Evolutionary conservation across 2,329 filamentous ascomycete genomes (phyloP), one percentile per base, ranked within the genome.

Genomic region (Apiospora aurea): DNA sequence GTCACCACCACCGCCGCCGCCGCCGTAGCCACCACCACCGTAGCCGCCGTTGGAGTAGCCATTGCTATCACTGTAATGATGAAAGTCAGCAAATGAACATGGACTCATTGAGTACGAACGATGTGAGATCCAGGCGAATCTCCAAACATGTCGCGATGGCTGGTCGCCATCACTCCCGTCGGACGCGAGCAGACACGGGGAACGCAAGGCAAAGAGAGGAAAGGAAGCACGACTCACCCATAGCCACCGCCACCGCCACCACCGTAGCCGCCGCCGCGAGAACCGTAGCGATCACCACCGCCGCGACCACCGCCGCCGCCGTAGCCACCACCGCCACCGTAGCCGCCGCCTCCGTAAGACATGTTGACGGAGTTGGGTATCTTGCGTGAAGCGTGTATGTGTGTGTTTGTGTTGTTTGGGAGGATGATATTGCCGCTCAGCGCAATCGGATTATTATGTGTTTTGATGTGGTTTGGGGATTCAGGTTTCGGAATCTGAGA

Each of bases 1-100:
- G 85, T 99, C 96, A 83, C 96, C 95, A 76, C 94, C 94, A 76
- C 89, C 92, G 75, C 89, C 91, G 71, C 88, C 84, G 75, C 78
- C 79, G 57, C 79, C 80, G 61, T 79, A 79, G 57, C 83, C 81
- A 29, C 81, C 80, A 69, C 79, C 80, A 71, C 81, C 81, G 72
- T 81, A 83, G 53, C 84, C 83, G 77, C 86, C 87, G 74, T 85
- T 84, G 72, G 87, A 87, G 78, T 87, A 84, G 74, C 86, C 85
- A 78, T 85, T 86, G 79, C 85, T 84, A 14, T 41, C 68, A 41
- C 68, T 46, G 29, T 38, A 66, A 18, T 26, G 18, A 44, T 44
- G 26, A 44, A 18, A 46, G 66, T 47, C 14, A 68, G 66, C 44
- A n/a, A 47, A 47, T 68, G 66, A 68, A 47, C 29, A 41, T n/a